phyloP scores from a whole-genome alignment of 345 rosid species.

The Pistacia atlantica region DNA sequence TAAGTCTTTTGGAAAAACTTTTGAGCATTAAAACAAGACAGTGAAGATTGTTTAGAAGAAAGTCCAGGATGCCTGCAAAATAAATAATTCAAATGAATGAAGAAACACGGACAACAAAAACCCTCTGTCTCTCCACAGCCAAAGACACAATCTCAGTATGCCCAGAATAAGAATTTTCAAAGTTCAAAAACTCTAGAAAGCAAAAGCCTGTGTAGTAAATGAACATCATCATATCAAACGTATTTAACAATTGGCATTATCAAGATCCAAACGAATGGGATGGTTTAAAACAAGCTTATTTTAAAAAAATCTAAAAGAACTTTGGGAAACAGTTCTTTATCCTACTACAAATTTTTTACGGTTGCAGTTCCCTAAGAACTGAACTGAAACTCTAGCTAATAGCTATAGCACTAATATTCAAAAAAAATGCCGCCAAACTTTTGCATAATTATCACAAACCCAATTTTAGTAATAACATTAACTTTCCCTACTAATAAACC shows the following conservation, averaged over 20 bases:
- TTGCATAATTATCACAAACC: background rate
- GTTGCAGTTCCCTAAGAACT: too few relatives aligned
- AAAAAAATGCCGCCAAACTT: background rate
- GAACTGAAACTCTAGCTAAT: too few relatives aligned
- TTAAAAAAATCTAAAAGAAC: background rate
- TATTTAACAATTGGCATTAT: background rate
- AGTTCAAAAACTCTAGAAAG: background rate
- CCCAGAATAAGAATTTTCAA: constrained; percentile 1
- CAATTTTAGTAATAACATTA: background rate
- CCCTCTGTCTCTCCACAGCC: background rate
- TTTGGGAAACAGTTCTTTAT: background rate
- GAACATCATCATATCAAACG: background rate
- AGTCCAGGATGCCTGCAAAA: constrained; percentile 35
- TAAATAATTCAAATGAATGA: background rate
- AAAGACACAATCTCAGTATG: too few relatives aligned
- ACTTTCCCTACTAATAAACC: background rate
- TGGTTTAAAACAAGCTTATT: background rate
- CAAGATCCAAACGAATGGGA: background rate
- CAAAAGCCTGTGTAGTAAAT: background rate
- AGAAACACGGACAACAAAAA: background rate
- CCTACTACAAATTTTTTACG: background rate
- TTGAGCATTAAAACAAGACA: constrained; percentile 15
- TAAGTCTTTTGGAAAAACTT: constrained; percentile 7
- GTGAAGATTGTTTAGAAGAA: constrained; percentile 16
- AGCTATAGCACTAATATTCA: too few relatives aligned